Base-by-base conservation (phyloP, 2,329 filamentous ascomycete genomes). In the Chlorencoelia australis region DNA sequence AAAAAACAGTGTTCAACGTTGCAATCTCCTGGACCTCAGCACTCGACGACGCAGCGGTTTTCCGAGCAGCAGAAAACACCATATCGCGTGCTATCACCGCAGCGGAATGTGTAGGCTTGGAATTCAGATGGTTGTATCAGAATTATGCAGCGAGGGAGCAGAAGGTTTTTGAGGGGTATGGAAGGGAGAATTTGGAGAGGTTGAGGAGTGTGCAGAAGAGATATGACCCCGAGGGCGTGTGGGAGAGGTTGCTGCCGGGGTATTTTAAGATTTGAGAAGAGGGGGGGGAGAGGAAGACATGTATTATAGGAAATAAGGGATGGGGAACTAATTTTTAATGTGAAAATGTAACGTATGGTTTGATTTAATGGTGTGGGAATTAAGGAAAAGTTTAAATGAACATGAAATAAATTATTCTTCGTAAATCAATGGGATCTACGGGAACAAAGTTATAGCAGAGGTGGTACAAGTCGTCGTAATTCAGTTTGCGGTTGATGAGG, bases 231-330 rank as follows among this genome's bases (percentile, higher is more conserved):
- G 30, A 39, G 16, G 42, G 46, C 2, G 42, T 57, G 6, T 57
- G 50, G 22, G 37, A 47, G 30, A 51, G 44, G 17, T 38, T 63
- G 15, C 55, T 57, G 25, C 55, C 52, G 0, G 61, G 63, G 1
- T 60, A 60, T 38, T 66, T 66, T 41, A 65, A 64, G 43, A 35
- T 64, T 15, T 41, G n/a, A n/a, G n/a, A n/a, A n/a, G n/a, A n/a
- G n/a, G n/a, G n/a, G n/a, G n/a, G n/a, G n/a, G n/a, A n/a, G n/a
- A n/a, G n/a, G n/a, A n/a, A n/a, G n/a, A n/a, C n/a, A n/a, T n/a
- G n/a, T n/a, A n/a, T n/a, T n/a, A n/a, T n/a, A n/a, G n/a, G n/a
- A n/a, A n/a, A n/a, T n/a, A n/a, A n/a, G n/a, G n/a, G n/a, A n/a
- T n/a, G n/a, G n/a, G n/a, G n/a, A n/a, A n/a, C n/a, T n/a, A n/a